Percentiles rank a stretch among this genome's conserved stretches.
Evolutionary conservation across 805 yeast species (phyloP).

Genomic region (Myxozyma vanderwaltii): DNA sequence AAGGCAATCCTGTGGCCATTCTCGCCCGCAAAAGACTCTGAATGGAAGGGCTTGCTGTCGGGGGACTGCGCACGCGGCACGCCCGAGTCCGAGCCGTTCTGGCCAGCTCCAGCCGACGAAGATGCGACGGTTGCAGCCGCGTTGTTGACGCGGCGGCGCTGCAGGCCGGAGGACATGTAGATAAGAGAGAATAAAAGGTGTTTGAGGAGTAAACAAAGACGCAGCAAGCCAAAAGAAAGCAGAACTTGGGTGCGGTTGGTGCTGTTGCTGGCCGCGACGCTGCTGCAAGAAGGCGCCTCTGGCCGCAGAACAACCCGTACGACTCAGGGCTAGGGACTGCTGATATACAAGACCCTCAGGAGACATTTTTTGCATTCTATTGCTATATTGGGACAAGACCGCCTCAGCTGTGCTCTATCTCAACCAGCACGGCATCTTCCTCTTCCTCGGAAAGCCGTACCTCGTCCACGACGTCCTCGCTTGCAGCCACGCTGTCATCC

Average conservation of each 20-base stretch:
- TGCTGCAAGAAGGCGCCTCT: no score
- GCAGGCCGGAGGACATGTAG: slow-evolving; percentile 33
- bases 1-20: slow-evolving; percentile 69
- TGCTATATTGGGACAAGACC: no score
- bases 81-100: not conserved
- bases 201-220: no score
- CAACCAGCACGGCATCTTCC: no score
- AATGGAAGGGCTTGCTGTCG: slow-evolving; percentile 13
- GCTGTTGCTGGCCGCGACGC: no score
- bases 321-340: no score
- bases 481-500: not conserved
- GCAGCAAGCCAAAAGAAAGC: no score
- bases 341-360: no score
- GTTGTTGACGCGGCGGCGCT: slow-evolving; percentile 33
- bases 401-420: no score
- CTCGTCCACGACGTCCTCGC: not conserved
- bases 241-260: no score
- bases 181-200: not conserved
- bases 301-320: no score
- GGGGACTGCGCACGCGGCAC: slow-evolving; percentile 2
- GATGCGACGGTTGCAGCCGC: slow-evolving; percentile 11
- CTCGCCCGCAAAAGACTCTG: slow-evolving; percentile 19
- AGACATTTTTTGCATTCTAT: no score
- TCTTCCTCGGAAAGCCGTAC: not conserved
- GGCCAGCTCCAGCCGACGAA: slow-evolving; percentile 8